Evolutionary conservation across 2,329 filamentous ascomycete species (phyloP).

Genomic region (Ascochyta rabiei): DNA sequence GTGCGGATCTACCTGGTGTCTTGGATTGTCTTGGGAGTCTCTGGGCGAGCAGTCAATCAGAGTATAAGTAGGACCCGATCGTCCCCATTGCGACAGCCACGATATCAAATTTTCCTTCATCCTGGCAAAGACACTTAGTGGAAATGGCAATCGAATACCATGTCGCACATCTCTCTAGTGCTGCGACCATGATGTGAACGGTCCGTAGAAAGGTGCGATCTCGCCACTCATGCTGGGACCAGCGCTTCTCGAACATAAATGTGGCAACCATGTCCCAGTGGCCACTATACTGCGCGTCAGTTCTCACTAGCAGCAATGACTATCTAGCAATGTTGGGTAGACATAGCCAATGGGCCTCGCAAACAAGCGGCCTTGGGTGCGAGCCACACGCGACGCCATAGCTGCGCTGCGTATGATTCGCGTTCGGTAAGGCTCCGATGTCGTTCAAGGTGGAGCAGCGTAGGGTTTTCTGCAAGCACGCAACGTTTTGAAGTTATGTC

Average conservation of each 20-base stretch:
- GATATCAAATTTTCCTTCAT: constrained; percentile 5
- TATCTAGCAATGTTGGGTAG: neutral
- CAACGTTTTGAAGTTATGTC: constrained; percentile 25
- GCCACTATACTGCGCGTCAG: neutral
- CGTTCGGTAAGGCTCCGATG: neutral
- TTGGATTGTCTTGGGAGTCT: constrained; percentile 13
- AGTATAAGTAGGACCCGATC: constrained; percentile 10
- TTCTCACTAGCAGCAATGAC: neutral
- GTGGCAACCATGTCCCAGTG: neutral
- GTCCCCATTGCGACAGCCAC: neutral
- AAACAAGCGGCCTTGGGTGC: neutral
- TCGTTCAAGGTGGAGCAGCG: constrained; percentile 1
- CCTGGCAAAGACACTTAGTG: neutral
- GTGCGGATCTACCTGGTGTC: constrained; percentile 1
- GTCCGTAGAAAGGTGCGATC: neutral
- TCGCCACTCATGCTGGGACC: neutral
- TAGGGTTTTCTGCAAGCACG: constrained; percentile 29
- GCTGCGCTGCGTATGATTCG: neutral
- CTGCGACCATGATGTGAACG: neutral
- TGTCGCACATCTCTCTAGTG: constrained; percentile 1
- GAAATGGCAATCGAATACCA: neutral
- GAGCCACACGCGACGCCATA: neutral
- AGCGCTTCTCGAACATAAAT: constrained; percentile 1
- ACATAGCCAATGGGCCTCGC: neutral
- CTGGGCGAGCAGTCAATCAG: constrained; percentile 7